Evolutionary conservation across 257 asterid species (phyloP), one percentile per base, ranked within the genome.

Genomic region (Capsicum baccatum): DNA sequence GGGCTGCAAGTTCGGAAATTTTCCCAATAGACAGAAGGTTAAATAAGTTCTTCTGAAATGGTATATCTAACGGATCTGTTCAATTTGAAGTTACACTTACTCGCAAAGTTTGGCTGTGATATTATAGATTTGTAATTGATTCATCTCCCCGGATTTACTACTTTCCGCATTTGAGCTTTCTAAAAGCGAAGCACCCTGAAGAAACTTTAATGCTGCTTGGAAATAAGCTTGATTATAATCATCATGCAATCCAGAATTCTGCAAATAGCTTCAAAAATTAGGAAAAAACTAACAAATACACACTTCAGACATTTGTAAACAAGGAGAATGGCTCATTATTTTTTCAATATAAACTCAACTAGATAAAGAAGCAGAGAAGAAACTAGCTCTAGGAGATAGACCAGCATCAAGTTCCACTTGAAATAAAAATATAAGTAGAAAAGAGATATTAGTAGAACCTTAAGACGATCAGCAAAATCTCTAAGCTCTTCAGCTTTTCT

Each of bases 401-500:
- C 44, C 76, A 33, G 58, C 3, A 83, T 35, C 85, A 69, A 19
- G 80, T 69, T 81, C 50, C 15, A 62, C 37, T 47, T 70, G 47
- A 55, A 39, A 66, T 35, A 13, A 58, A 15, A 35, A 15, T 8
- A 79, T 62, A 58, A 88, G 83, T 52, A 35, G 52, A 9, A 76
- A 16, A 66, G 88, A 70, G 55, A 44, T 69, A 85, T 62, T 55
- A 59, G 19, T 86, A 80, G 70, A 84, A 96, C 99, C 98, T 97
- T 95, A 50, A 93, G 88, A 86, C 87, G 91, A 87, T 93, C 94
- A 62, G 98, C 98, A 89, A 85, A 91, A 74, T 56, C 84, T 91
- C 89, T 92, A 64, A 91, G 97, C 57, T 64, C 87, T 91, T 97
- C 97, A 86, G 98, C 99, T 92, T 95, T 95, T 86, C 87, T 89